Conservation (phyloP, 352 stramenopile species). For the Phytophthora meadii region DNA sequence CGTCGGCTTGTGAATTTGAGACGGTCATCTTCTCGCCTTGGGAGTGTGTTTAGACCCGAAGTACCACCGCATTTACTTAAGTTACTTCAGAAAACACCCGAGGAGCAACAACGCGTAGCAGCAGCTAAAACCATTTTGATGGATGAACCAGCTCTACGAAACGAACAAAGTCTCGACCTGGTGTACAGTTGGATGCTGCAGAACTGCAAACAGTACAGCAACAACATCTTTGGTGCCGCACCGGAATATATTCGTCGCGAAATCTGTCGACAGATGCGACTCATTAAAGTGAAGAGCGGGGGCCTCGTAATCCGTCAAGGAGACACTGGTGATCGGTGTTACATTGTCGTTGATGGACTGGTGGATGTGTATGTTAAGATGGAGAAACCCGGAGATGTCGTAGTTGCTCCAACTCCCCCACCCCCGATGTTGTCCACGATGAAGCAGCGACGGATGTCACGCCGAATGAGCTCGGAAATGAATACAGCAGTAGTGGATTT, state of each 20-base stretch:
- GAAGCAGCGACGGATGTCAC: conserved; percentile 28
- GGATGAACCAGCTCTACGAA: conserved; percentile 57
- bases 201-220: conserved; percentile 85
- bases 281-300: conserved; percentile 62
- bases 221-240: conserved; percentile 81
- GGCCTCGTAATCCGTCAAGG: conserved; percentile 74
- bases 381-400: conserved; percentile 42
- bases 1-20: conserved; percentile 11
- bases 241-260: conserved; percentile 82
- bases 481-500: conserved; percentile 41
- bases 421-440: conserved; percentile 23
- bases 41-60: conserved; percentile 37
- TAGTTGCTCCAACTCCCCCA: conserved; percentile 11
- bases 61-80: conserved; percentile 62
- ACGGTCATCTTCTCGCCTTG: conserved; percentile 12
- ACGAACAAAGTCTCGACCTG: conserved; percentile 71
- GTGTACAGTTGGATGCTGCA: conserved; percentile 85
- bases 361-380: conserved; percentile 79
- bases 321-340: conserved; percentile 76
- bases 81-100: conserved; percentile 57
- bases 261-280: conserved; percentile 80
- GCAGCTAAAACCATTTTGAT: conserved; percentile 61
- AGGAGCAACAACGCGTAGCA: conserved; percentile 59
- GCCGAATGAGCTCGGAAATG: conserved; percentile 27
- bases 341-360: conserved; percentile 80